Evolutionary conservation across 805 yeast species (phyloP), one percentile per base, ranked within the genome.

Genomic region (Sungouiella thailandica): DNA sequence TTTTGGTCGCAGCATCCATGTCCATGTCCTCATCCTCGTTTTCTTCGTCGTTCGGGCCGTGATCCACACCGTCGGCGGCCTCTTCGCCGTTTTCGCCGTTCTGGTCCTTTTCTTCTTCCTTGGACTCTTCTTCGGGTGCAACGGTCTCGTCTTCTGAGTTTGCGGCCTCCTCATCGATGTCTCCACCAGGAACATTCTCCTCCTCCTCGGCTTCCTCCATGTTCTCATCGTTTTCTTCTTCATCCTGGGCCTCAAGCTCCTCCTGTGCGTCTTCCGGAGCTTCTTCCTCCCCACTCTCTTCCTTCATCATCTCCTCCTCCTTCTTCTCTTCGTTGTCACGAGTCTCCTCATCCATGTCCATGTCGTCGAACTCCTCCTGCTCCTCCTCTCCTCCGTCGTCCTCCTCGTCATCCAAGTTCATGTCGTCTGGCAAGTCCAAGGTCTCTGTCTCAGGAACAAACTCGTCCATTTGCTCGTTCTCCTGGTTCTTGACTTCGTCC

Each of bases 391-490:
- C 60, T 8, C 47, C 57, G 2, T 45, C 57, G 8, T 79, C 89
- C 4, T 72, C 80, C 16, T 76, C 94, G n/a, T 80, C 79, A 51
- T 90, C 97, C 19, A 90, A 65, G 46, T 90, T 79, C 70, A 90
- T 75, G 49, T 89, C 96, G 11, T 93, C 97, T 0, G 97, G 97
- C 18, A 90, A 66, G 15, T 93, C 96, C 44, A 90, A 65, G 3
- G 89, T 79, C 39, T 93, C 97, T 5, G 78, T 68, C 53, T 93
- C 95, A 13, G 89, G 90, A 29, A 81, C 86, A 37, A 78, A 65
- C 12, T 76, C 75, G 28, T 86, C 95, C 32, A 85, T 55, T 38
- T 81, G 78, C 32, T 83, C 83, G 20, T 67, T 70, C 25, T 80
- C 84, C 23, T 82, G 81, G 45, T 83, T 74, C 41, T 66, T 75